Conservation (phyloP, 2,329 filamentous ascomycete genomes). For the Fusarium sp. region DNA sequence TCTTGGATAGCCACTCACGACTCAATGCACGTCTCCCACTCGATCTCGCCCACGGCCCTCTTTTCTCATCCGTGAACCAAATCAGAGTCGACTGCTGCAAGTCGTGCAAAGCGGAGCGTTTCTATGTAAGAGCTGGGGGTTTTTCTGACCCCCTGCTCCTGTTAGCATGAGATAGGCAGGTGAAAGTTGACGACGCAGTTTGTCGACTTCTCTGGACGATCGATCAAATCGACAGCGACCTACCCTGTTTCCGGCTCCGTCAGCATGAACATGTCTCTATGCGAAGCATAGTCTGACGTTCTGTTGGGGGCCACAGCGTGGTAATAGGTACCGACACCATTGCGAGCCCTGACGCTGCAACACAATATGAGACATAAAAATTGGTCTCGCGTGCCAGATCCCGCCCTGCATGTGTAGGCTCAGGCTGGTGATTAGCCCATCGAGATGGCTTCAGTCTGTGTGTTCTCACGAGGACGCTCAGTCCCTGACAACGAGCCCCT, state of each 20-base stretch:
- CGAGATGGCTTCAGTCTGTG: slow-evolving; percentile 3
- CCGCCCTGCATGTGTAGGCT: slow-evolving; percentile 21
- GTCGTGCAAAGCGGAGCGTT: slow-evolving; percentile 30
- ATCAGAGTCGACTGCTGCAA: slow-evolving; percentile 36
- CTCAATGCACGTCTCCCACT: slow-evolving; percentile 30
- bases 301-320: background rate
- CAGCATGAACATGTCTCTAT: background rate
- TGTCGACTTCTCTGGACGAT: slow-evolving; percentile 1
- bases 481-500: slow-evolving; percentile 18
- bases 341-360: slow-evolving; percentile 8
- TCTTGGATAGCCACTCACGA: slow-evolving; percentile 36
- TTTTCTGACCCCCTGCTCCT: slow-evolving; percentile 9
- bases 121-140: slow-evolving; percentile 7
- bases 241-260: background rate
- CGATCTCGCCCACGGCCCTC: slow-evolving; percentile 23
- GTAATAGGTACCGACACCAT: background rate
- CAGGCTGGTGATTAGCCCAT: slow-evolving; percentile 27
- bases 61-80: slow-evolving; percentile 32
- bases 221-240: background rate
- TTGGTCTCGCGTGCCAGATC: slow-evolving; percentile 35
- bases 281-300: background rate
- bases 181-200: slow-evolving; percentile 10
- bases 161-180: slow-evolving; percentile 30
- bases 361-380: slow-evolving; percentile 29
- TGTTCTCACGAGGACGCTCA: slow-evolving; percentile 20